Conservation (phyloP, 1,284 basidiomycete genomes). For the Cryptococcus jaspeensis region DNA sequence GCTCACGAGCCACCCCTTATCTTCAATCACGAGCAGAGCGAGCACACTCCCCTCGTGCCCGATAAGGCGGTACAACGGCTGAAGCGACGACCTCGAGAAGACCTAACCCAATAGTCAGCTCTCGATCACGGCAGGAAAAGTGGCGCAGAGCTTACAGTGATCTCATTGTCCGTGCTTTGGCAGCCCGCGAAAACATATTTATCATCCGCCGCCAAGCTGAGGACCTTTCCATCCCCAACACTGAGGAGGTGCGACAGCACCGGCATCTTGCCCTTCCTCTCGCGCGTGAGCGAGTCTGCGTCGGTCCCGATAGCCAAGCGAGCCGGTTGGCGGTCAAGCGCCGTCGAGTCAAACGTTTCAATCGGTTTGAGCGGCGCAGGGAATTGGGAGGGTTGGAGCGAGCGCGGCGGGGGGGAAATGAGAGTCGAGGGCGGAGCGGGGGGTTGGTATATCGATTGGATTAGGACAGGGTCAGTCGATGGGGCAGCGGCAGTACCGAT, state of each 20-base stretch:
- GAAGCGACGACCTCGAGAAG: slow-evolving; percentile 72
- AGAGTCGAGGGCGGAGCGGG: slow-evolving; percentile 1
- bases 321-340: neutral
- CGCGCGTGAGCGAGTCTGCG: slow-evolving; percentile 48
- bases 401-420: neutral
- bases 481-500: neutral
- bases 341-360: neutral
- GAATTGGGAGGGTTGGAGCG: slow-evolving; percentile 7
- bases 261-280: slow-evolving; percentile 46
- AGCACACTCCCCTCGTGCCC: slow-evolving; percentile 87
- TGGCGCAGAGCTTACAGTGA: slow-evolving; percentile 49
- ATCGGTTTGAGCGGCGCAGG: neutral
- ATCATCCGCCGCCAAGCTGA: slow-evolving; percentile 71
- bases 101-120: slow-evolving; percentile 57
- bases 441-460: too few species aligned
- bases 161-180: slow-evolving; percentile 72
- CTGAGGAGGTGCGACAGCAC: slow-evolving; percentile 47
- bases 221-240: slow-evolving; percentile 54
- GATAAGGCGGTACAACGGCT: slow-evolving; percentile 66
- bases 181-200: slow-evolving; percentile 78
- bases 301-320: slow-evolving; percentile 1
- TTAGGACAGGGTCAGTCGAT: neutral
- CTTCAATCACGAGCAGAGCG: slow-evolving; percentile 71
- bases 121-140: neutral
- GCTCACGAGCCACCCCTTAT: slow-evolving; percentile 80